Evolutionary conservation across 805 yeast species (phyloP), one percentile per base, ranked within the genome.

Genomic region (Hanseniaspora guilliermondii): DNA sequence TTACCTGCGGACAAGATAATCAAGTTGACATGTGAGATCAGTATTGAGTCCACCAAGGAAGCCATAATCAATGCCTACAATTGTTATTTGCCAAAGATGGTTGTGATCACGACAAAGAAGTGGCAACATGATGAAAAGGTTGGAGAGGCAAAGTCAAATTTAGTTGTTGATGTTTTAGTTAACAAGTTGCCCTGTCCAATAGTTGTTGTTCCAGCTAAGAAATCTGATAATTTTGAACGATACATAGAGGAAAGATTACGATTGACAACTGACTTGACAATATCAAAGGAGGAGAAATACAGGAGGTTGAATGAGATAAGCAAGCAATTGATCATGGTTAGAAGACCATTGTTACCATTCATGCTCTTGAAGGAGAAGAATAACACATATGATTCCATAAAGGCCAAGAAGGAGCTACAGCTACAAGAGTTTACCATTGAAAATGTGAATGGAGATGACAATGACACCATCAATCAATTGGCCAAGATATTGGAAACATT

Each of bases 1-100:
- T 33, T 57, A 44, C 60, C 62, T 45, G 24, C 56, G 50, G 50
- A 62, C 24, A 61, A 60, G 37, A 56, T 62, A 6, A 58, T 68
- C n/a, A 68, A 66, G 49, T 53, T 67, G 14, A 65, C 70, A 3
- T 64, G 67, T 21, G 71, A 67, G 46, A 58, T 67, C n/a, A 61
- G 62, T 2, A 47, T 68, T 14, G 70, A 68, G 11, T 60, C 58
- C 37, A 62, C 65, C 0, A 57, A 57, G 27, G 56, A 62, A 45
- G 56, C 61, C 6, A 47, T 67, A 19, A 40, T 59, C 19, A 68
- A 66, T 44, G 65, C 68, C 40, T 58, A 62, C 8, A 65, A 66
- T 56, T 62, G 63, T 11, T 66, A 68, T 53, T 58, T 60, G 4
- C 71, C 71, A 17, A 68, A 68, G 53, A 53, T 68, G 32, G 63